A percentile compares a stretch with the other conserved stretches of the same genome.
phyloP scores from a whole-genome alignment of 768 basidiomycete species.

The Chalciporus sphaerocephalus region DNA sequence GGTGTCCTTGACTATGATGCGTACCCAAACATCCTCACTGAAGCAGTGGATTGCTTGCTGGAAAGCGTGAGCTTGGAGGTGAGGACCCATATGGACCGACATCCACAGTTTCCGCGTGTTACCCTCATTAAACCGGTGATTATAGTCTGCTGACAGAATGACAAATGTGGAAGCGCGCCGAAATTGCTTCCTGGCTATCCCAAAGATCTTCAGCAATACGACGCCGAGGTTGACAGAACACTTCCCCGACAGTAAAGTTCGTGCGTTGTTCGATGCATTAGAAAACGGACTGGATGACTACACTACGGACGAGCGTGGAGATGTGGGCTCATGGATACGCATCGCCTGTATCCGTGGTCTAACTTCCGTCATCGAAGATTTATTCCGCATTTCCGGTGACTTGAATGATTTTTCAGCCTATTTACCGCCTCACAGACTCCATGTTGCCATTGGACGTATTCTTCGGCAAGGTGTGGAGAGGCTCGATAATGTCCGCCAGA shows the following conservation, averaged over 20 bases:
- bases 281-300: constrained; percentile 84
- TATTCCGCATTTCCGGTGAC: constrained; percentile 43
- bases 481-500: constrained; percentile 84
- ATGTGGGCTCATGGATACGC: constrained; percentile 95
- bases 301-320: constrained; percentile 89
- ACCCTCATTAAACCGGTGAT: constrained; percentile 16
- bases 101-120: constrained; percentile 21
- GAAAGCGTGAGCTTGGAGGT: constrained; percentile 55
- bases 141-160: constrained; percentile 33
- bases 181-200: constrained; percentile 46
- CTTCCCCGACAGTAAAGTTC: constrained; percentile 42
- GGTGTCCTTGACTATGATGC: constrained; percentile 64
- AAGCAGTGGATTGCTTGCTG: constrained; percentile 56
- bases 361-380: constrained; percentile 45
- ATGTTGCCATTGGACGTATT: constrained; percentile 56
- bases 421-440: constrained; percentile 56
- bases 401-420: constrained; percentile 51
- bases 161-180: constrained; percentile 56
- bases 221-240: constrained; percentile 38
- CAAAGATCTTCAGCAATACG: constrained; percentile 45
- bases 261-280: constrained; percentile 50
- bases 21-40: constrained; percentile 49
- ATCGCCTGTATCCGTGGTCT: constrained; percentile 70
- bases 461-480: constrained; percentile 89
- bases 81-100: constrained; percentile 21